These are phyloP conservation scores for Aspergillus pseudoterreus DNA, from an alignment of 2,329 filamentous ascomycete species.

Conservation along the genomic window DNA sequence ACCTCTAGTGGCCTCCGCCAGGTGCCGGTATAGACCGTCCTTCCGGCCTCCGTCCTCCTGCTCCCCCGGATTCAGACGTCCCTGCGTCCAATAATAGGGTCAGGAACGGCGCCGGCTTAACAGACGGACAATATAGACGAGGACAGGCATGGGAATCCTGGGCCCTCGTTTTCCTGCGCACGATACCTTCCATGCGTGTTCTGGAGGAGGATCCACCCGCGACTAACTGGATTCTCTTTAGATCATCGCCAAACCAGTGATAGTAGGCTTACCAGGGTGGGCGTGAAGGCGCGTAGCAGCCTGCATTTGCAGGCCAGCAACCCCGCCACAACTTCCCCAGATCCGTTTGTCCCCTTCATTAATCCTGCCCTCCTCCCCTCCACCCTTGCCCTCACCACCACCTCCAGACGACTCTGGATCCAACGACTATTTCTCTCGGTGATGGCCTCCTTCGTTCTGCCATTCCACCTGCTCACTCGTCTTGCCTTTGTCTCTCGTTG, in stretches of 20 bases:
- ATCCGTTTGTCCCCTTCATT: background rate
- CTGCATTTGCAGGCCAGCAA: slow-evolving; percentile 1
- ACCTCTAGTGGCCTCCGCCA: background rate
- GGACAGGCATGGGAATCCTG: background rate
- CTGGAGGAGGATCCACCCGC: background rate
- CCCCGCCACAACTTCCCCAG: slow-evolving; percentile 1
- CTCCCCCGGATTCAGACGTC: background rate
- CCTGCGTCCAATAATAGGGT: background rate
- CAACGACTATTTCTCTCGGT: background rate
- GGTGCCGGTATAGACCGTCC: background rate
- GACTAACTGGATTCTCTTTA: background rate
- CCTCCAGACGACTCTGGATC: background rate
- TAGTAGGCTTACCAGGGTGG: background rate
- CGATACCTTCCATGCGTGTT: background rate
- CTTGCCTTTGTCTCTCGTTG: background rate
- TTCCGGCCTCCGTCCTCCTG: background rate
- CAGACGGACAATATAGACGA: background rate
- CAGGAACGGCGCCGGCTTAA: background rate
- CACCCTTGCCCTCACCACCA: background rate
- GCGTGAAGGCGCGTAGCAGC: background rate
- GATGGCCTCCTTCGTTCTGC: background rate
- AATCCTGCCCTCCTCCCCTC: background rate
- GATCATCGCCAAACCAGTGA: background rate
- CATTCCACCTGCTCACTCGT: background rate
- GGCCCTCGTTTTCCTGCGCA: background rate